Conservation (phyloP, 2,329 filamentous ascomycete species). For the Pseudogymnoascus sp. region DNA sequence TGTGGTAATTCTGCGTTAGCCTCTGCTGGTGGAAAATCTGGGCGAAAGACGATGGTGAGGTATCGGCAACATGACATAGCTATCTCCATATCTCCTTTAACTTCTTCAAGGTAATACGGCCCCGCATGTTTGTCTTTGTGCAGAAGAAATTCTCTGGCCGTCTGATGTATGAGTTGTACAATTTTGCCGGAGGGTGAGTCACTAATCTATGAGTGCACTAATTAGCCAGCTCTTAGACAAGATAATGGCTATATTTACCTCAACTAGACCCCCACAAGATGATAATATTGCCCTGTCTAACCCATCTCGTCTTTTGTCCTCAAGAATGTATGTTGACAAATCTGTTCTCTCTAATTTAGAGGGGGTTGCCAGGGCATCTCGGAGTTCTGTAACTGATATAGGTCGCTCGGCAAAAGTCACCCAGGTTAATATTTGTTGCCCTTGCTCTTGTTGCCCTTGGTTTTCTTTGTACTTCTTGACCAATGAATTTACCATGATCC, state of each 20-base stretch:
- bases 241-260: not conserved
- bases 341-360: not conserved
- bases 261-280: not conserved
- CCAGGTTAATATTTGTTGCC: not conserved
- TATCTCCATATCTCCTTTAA: not conserved
- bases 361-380: not conserved
- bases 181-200: not conserved
- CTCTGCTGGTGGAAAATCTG: not conserved
- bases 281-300: not conserved
- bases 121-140: not conserved
- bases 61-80: not conserved
- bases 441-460: not conserved
- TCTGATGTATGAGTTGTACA: conserved; percentile 11
- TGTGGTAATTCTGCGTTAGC: not conserved
- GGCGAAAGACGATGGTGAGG: not conserved
- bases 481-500: not conserved
- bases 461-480: not conserved
- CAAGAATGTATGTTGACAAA: not conserved
- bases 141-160: conserved; percentile 9
- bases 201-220: not conserved
- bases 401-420: conserved; percentile 5
- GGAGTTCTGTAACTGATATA: not conserved
- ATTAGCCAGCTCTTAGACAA: not conserved
- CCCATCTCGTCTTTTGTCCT: not conserved
- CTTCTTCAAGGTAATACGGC: not conserved